Evolutionary conservation across 2,329 filamentous ascomycete species (phyloP), one percentile per base, ranked within the genome.

Genomic region (Clarireedia hainanense): DNA sequence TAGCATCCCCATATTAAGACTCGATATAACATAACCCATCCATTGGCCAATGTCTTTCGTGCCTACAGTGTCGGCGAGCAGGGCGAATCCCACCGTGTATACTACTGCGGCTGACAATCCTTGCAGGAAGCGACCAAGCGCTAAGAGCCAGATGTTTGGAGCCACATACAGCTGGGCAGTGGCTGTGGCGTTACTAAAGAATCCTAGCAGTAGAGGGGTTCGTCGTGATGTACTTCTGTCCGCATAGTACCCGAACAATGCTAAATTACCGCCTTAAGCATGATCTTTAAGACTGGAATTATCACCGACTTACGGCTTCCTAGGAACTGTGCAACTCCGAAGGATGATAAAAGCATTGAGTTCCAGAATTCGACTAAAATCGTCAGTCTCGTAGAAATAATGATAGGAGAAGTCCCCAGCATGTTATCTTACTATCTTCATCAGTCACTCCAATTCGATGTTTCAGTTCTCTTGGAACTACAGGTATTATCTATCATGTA

Each of bases 21-120:
- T 77, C 55, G 76, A 78, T 65, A 80, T 80, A 6, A 81, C 76
- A 69, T 77, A 76, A n/a, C 82, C 82, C 64, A 85, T 78, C 1
- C 76, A 78, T 67, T 81, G 81, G 2, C 81, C 83, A 26, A 85
- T 65, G 49, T 80, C 77, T 50, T 78, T 72, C 1, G 5, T 84
- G 64, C 78, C 80, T 43, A 88, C 80, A 0, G 85, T 89, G 64
- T 90, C 86, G 2, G 83, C 83, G 14, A 90, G 65, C 30, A 90
- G 70, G 0, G 86, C 86, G 27, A 87, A 74, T 0, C 86, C 86
- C 0, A 88, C 83, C 0, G 82, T 83, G 84, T 86, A 89, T 9
- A 89, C 85, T 1, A 89, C 78, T 2, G 84, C 83, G 2, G 85
- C 85, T 17, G 81, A 84, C 4, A 59, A 37, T 9, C 58, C 58